Conservation (phyloP, 495 filamentous ascomycete genomes). For the Margaritispora aquatica region DNA sequence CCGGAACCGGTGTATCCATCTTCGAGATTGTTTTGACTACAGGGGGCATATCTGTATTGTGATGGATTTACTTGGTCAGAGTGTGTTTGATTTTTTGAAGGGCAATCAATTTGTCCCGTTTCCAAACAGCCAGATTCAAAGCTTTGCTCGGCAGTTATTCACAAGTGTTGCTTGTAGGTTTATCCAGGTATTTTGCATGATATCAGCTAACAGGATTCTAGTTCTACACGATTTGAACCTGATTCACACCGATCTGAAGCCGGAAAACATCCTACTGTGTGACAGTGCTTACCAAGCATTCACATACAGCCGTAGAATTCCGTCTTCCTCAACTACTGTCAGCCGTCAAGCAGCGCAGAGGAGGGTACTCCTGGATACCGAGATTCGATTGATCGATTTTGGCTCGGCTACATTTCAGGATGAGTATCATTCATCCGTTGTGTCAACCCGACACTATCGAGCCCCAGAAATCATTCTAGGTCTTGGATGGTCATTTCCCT, state of each 20-base stretch:
- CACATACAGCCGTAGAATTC: constrained; percentile 91
- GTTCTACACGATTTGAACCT: constrained; percentile 96
- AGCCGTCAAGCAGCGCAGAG: constrained; percentile 76
- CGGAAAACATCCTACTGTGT: constrained; percentile 95
- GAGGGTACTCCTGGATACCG: constrained; percentile 85
- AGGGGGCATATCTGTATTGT: constrained; percentile 98
- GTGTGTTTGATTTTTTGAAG: constrained; percentile 98
- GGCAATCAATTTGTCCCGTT: constrained; percentile 92
- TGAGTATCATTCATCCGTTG: constrained; percentile 96
- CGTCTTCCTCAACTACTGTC: constrained; percentile 76
- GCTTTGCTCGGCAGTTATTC: constrained; percentile 88
- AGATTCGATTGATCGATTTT: constrained; percentile 97
- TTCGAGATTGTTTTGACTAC: constrained; percentile 96
- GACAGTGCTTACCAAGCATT: constrained; percentile 90
- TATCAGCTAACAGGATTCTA: constrained; percentile 27
- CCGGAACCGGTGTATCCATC: constrained; percentile 93
- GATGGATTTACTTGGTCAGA: constrained; percentile 91
- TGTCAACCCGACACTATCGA: constrained; percentile 92
- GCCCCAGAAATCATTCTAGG: constrained; percentile 97
- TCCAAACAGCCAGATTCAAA: constrained; percentile 98
- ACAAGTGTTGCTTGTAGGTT: constrained; percentile 97
- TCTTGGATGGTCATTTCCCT: constrained; percentile 94
- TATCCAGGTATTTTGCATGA: background rate
- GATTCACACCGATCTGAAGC: constrained; percentile 97
- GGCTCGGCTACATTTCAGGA: constrained; percentile 97